phyloP scores from a whole-genome alignment of 768 basidiomycete species.

The Rhizopogon salebrosus region DNA sequence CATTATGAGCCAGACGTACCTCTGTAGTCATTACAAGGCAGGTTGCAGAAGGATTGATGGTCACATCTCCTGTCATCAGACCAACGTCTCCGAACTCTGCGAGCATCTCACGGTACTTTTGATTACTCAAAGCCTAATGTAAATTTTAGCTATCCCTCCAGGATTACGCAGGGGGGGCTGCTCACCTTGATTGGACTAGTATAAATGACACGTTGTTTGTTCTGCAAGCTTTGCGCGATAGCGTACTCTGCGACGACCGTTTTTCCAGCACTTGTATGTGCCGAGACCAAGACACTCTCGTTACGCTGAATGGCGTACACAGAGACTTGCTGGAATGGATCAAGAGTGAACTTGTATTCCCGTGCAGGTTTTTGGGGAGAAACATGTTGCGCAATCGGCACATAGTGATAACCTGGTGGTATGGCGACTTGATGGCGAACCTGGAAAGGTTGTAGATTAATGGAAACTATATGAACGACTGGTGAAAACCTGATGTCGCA shows the following conservation, averaged over 20 bases:
- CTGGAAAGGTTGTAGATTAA: slow-evolving; percentile 32
- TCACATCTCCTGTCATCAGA: slow-evolving; percentile 99
- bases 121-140: slow-evolving; percentile 89
- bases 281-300: slow-evolving; percentile 96
- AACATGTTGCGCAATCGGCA: slow-evolving; percentile 87
- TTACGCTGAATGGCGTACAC: slow-evolving; percentile 94
- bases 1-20: slow-evolving; percentile 34
- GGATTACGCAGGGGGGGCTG: slow-evolving; percentile 18
- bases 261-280: slow-evolving; percentile 98
- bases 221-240: slow-evolving; percentile 91
- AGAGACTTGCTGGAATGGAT: slow-evolving; percentile 96
- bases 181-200: slow-evolving; percentile 98
- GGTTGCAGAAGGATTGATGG: slow-evolving; percentile 94
- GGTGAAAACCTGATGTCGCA: slow-evolving; percentile 66
- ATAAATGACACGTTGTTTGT: slow-evolving; percentile 96
- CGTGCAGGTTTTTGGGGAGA: slow-evolving; percentile 86
- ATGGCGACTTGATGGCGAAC: slow-evolving; percentile 96
- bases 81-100: slow-evolving; percentile 98
- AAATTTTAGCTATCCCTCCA: slow-evolving; percentile 12
- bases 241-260: slow-evolving; percentile 99
- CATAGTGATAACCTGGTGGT: slow-evolving; percentile 86
- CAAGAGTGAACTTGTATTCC: slow-evolving; percentile 93
- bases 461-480: neutral
- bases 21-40: slow-evolving; percentile 99
- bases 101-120: slow-evolving; percentile 97